Conservation (phyloP, 352 stramenopile species). For the Globisporangium okanoganense region DNA sequence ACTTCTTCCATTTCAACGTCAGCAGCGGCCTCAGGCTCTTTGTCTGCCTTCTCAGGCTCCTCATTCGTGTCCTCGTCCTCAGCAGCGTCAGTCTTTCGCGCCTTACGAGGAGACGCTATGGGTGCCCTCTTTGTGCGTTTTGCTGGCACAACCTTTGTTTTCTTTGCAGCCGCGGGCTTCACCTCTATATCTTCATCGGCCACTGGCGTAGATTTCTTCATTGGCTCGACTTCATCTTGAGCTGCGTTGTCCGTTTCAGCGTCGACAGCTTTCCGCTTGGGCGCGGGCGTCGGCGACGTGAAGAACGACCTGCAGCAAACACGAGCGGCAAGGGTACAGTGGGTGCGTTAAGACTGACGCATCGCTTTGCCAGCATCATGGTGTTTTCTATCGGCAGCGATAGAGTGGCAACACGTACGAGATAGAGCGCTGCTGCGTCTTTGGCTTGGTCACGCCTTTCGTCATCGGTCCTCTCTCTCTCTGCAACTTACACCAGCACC, state of each 20-base stretch:
- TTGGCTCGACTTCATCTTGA: neutral
- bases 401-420: constrained; percentile 29
- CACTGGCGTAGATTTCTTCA: neutral
- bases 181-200: neutral
- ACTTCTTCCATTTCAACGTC: constrained; percentile 24
- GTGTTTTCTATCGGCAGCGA: neutral
- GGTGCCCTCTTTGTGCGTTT: neutral
- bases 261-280: constrained; percentile 34
- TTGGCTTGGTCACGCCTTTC: constrained; percentile 24
- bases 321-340: neutral
- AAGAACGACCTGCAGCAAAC: constrained; percentile 53
- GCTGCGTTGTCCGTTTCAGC: constrained; percentile 4
- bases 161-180: constrained; percentile 6
- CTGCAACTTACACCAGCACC: neutral
- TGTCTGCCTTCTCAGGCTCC: constrained; percentile 16
- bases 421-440: constrained; percentile 64
- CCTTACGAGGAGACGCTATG: neutral
- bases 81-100: constrained; percentile 6
- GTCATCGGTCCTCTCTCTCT: neutral
- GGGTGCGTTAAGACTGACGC: too few species aligned
- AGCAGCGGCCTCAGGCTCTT: constrained; percentile 20
- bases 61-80: constrained; percentile 10
- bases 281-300: constrained; percentile 15
- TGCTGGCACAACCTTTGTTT: neutral
- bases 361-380: neutral